Evolutionary conservation across 2,329 filamentous ascomycete species (phyloP).

Genomic region (Fusarium anguioides): DNA sequence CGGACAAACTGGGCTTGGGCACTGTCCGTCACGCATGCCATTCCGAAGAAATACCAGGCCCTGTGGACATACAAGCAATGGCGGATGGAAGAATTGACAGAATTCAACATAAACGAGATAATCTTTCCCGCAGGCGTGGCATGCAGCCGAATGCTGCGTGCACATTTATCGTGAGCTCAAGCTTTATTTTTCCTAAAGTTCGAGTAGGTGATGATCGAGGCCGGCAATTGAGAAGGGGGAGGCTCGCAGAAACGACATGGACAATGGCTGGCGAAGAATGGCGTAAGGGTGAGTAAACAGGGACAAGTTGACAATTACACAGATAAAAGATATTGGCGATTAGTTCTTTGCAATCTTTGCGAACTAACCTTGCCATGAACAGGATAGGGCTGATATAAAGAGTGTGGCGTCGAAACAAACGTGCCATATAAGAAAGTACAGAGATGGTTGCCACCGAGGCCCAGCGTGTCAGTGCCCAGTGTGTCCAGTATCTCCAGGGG

Average conservation of each 20-base stretch:
- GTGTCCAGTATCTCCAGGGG: conserved; percentile 28
- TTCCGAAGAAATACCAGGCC: conserved; percentile 54
- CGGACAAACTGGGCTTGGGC: conserved; percentile 69
- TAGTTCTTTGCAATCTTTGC: conserved; percentile 2
- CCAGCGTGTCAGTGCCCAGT: conserved; percentile 28
- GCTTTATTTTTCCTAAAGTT: conserved; percentile 30
- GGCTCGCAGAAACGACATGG: conserved; percentile 42
- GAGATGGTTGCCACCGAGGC: conserved; percentile 39
- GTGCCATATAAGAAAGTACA: conserved; percentile 8
- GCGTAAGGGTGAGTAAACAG: conserved; percentile 4
- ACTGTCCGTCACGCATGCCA: conserved; percentile 64
- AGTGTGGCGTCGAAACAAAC: conserved; percentile 38
- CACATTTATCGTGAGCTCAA: conserved; percentile 64
- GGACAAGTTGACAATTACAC: conserved; percentile 11
- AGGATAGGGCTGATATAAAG: conserved; percentile 47
- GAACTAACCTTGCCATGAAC: conserved; percentile 21
- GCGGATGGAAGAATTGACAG: conserved; percentile 63
- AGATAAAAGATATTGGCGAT: conserved; percentile 7
- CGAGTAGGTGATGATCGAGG: conserved; percentile 24
- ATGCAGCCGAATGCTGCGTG: conserved; percentile 66
- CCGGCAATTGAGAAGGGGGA: conserved; percentile 23
- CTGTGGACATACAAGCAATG: conserved; percentile 59
- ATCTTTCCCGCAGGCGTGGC: conserved; percentile 69
- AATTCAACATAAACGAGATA: conserved; percentile 70
- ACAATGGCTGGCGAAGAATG: conserved; percentile 23